phyloP scores from a whole-genome alignment of 2,329 filamentous ascomycete species.

The Parastagonospora avenae region DNA sequence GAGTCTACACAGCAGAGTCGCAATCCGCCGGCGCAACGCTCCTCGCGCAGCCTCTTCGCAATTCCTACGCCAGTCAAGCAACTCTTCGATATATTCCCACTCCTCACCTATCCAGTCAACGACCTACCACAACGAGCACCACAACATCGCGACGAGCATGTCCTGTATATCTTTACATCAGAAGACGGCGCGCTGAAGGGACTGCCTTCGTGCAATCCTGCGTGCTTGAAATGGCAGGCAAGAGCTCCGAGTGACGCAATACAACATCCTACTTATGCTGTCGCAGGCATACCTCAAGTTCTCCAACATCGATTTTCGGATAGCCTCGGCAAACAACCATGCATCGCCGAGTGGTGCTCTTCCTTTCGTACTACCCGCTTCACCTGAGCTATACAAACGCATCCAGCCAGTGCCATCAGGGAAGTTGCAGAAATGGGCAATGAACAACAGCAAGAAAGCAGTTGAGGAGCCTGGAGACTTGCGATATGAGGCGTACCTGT shows the following conservation, averaged over 20 bases:
- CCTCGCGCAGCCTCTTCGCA: conserved; percentile 45
- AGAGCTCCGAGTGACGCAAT: conserved; percentile 26
- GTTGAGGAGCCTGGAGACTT: conserved; percentile 56
- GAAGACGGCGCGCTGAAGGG: conserved; percentile 65
- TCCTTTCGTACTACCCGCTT: conserved; percentile 76
- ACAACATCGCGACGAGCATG: conserved; percentile 54
- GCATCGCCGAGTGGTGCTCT: conserved; percentile 87
- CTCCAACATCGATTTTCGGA: conserved; percentile 68
- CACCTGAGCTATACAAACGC: conserved; percentile 37
- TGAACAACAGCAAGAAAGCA: conserved; percentile 47
- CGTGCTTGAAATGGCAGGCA: conserved; percentile 96
- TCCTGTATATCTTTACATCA: conserved; percentile 78
- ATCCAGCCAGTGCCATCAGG: conserved; percentile 60
- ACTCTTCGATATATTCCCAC: conserved; percentile 84
- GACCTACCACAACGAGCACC: conserved; percentile 69
- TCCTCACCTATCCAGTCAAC: conserved; percentile 76
- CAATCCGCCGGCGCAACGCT: conserved; percentile 1
- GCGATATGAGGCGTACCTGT: conserved; percentile 75
- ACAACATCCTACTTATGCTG: conserved; percentile 11
- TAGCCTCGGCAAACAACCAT: conserved; percentile 83
- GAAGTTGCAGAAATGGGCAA: conserved; percentile 72
- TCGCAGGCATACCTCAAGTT: conserved; percentile 83
- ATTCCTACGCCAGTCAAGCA: conserved; percentile 77
- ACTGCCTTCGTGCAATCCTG: conserved; percentile 83
- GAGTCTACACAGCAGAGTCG: conserved; percentile 4